These are phyloP conservation scores for Polygonum aviculare DNA, from an alignment of 148 eudicot genomes.

Conservation along the genomic window DNA sequence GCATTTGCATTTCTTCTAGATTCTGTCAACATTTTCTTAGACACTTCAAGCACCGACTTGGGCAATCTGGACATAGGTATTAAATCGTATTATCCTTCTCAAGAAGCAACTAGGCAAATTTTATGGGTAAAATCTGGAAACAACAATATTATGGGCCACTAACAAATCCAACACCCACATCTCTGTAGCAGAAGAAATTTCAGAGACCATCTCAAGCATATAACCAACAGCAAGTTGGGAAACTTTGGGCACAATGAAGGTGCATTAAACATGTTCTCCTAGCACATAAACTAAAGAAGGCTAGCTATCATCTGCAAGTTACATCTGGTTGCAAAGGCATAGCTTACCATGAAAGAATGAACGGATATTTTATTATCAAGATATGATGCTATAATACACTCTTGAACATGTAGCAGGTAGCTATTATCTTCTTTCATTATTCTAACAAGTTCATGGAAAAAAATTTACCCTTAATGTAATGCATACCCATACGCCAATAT, in stretches of 20 bases:
- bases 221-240: background rate
- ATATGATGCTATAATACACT: background rate
- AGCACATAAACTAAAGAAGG: background rate
- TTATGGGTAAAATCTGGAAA: background rate
- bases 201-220: conserved; percentile 4
- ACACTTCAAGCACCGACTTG: conserved; percentile 80
- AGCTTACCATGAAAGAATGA: background rate
- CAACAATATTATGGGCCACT: background rate
- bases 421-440: background rate
- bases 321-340: background rate
- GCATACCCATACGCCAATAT: background rate
- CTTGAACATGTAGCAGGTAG: background rate
- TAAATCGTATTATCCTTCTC: conserved; percentile 7
- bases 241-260: background rate
- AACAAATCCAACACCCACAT: background rate
- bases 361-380: background rate
- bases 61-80: conserved; percentile 57
- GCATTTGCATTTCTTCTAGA: conserved; percentile 68
- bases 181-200: background rate
- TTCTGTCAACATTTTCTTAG: conserved; percentile 72
- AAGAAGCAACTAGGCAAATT: background rate
- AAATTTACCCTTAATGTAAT: background rate
- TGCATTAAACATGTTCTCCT: background rate
- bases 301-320: background rate
- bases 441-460: background rate